phyloP scores from a whole-genome alignment of 768 basidiomycete species.

The Psilocybe sp. region DNA sequence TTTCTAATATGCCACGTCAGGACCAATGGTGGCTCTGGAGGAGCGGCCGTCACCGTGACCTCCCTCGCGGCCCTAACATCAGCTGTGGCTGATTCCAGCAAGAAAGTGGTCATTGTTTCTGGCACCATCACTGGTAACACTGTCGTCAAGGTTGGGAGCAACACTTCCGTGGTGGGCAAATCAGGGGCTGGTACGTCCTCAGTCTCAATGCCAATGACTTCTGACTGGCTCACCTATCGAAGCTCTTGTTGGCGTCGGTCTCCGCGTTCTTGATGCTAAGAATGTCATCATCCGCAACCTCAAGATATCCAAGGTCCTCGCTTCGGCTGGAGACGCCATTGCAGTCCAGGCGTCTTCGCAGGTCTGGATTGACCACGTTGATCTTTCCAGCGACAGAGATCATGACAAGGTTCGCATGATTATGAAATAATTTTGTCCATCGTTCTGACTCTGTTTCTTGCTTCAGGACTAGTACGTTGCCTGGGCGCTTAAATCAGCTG shows the following conservation, averaged over 20 bases:
- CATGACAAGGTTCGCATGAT: constrained; percentile 34
- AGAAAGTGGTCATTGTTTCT: constrained; percentile 43
- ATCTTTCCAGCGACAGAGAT: constrained; percentile 40
- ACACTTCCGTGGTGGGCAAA: constrained; percentile 41
- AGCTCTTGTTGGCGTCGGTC: constrained; percentile 44
- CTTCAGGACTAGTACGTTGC: constrained; percentile 26
- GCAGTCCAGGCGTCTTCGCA: constrained; percentile 37
- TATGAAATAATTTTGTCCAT: not conserved
- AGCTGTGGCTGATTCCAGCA: constrained; percentile 37
- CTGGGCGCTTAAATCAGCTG: not conserved
- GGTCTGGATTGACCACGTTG: constrained; percentile 42
- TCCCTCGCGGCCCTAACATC: constrained; percentile 37
- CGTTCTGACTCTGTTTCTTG: not conserved
- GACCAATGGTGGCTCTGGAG: constrained; percentile 43
- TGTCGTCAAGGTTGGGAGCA: constrained; percentile 40
- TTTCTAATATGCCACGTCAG: constrained; percentile 18
- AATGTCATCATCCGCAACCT: constrained; percentile 51
- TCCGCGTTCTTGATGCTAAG: constrained; percentile 37
- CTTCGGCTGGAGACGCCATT: constrained; percentile 41
- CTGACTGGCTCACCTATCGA: not conserved
- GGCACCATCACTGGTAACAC: constrained; percentile 42
- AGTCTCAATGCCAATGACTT: not conserved
- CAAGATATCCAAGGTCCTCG: constrained; percentile 47
- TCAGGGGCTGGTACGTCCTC: constrained; percentile 32
- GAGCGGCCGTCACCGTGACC: constrained; percentile 39